phyloP scores from a whole-genome alignment of 106 monocot species.

The Dendrobium chrysotoxum region DNA sequence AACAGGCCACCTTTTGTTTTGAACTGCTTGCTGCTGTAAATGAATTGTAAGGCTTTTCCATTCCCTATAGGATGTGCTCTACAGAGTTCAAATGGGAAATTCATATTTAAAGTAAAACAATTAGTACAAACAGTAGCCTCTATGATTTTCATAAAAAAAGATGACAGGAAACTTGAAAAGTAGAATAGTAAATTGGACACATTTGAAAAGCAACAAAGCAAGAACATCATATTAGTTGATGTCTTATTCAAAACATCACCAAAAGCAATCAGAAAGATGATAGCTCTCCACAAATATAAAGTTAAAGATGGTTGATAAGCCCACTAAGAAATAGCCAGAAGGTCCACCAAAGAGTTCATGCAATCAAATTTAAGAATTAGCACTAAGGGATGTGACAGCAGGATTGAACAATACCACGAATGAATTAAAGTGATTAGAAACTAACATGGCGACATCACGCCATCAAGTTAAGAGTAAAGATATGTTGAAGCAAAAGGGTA shows the following conservation, averaged over 20 bases:
- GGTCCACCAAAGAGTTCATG: neutral
- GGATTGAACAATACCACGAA: neutral
- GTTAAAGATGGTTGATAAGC: too few relatives aligned
- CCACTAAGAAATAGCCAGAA: too few relatives aligned
- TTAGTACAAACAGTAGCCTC: neutral
- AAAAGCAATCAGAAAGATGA: neutral
- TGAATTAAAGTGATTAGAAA: neutral
- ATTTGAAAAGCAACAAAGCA: neutral
- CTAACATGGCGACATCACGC: too few relatives aligned
- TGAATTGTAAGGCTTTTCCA: constrained; percentile 77
- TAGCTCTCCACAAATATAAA: too few relatives aligned
- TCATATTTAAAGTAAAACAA: neutral
- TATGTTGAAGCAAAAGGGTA: too few relatives aligned
- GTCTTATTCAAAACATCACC: neutral
- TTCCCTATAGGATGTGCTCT: constrained; percentile 58
- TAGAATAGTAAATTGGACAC: neutral
- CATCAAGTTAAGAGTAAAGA: too few relatives aligned
- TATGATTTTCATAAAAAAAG: neutral
- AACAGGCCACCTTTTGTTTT: constrained; percentile 56
- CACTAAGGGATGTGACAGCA: too few relatives aligned
- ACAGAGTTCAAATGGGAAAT: constrained; percentile 6
- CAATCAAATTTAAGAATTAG: too few relatives aligned
- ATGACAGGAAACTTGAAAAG: neutral
- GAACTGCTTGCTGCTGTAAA: constrained; percentile 70
- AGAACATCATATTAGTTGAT: neutral